phyloP scores from a whole-genome alignment of 1,284 basidiomycete species.

The Quambalaria eucalypti region DNA sequence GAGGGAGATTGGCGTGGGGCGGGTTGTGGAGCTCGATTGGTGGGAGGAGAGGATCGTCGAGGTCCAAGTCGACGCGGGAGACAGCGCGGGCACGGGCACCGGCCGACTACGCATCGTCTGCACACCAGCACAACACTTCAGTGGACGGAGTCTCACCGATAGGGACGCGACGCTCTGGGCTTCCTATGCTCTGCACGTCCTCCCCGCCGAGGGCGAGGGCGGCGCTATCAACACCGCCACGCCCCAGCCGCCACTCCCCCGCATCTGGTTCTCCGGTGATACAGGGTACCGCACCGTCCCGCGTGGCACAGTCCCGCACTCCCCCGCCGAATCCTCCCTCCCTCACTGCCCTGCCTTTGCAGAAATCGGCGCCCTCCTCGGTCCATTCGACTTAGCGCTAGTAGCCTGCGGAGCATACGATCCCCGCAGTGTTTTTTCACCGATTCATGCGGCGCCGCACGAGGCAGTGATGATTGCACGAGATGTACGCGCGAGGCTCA shows the following conservation, averaged over 20 bases:
- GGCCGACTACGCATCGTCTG: constrained; percentile 18
- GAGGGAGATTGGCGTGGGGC: constrained; percentile 18
- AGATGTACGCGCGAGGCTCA: constrained; percentile 15
- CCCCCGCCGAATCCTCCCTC: constrained; percentile 16
- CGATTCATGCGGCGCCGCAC: constrained; percentile 13
- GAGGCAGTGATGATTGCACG: constrained; percentile 27
- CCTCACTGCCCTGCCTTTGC: constrained; percentile 30
- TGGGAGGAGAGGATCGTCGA: constrained; percentile 21
- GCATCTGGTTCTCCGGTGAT: constrained; percentile 7
- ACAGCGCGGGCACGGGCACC: background rate
- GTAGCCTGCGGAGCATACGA: constrained; percentile 37
- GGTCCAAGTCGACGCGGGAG: background rate
- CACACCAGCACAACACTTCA: constrained; percentile 34
- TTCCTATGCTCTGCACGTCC: background rate
- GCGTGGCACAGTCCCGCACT: constrained; percentile 12
- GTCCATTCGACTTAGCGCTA: constrained; percentile 27
- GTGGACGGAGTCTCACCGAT: constrained; percentile 14
- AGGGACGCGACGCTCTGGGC: constrained; percentile 31
- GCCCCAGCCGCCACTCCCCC: background rate
- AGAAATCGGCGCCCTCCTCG: constrained; percentile 30
- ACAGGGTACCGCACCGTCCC: constrained; percentile 25
- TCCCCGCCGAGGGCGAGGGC: too few species aligned
- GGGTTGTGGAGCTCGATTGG: constrained; percentile 35
- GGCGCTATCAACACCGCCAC: background rate
- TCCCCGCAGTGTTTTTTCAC: constrained; percentile 10